Percentiles rank a stretch among this genome's conserved stretches.
Conservation (phyloP, 805 yeast species). For the Lachancea meyersii region DNA sequence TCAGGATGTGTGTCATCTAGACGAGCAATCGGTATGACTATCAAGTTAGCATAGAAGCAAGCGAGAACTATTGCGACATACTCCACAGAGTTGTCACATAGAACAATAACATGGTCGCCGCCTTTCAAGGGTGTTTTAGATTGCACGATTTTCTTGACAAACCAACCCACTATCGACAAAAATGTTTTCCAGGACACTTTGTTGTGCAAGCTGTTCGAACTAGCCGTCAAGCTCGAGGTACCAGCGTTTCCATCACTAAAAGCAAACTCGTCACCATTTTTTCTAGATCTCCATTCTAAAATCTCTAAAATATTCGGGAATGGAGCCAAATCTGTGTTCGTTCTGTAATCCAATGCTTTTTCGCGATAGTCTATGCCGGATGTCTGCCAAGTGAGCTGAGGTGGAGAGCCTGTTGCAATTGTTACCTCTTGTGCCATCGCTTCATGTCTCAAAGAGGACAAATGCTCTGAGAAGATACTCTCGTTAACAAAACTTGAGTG, state of each 20-base stretch:
- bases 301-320: conserved; percentile 68
- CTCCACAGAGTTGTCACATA: conserved; percentile 86
- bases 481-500: conserved; percentile 30
- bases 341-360: conserved; percentile 69
- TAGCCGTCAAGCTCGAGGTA: conserved; percentile 20
- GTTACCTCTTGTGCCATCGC: conserved; percentile 43
- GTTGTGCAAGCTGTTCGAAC: conserved; percentile 42
- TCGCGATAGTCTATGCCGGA: conserved; percentile 78
- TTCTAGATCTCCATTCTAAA: conserved; percentile 68
- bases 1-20: conserved; percentile 58
- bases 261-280: conserved; percentile 76
- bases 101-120: conserved; percentile 70
- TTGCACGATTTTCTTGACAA: conserved; percentile 63
- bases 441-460: conserved; percentile 57
- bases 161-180: conserved; percentile 69
- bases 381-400: conserved; percentile 44
- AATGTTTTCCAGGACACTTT: conserved; percentile 74
- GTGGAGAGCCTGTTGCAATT: conserved; percentile 4
- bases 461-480: conserved; percentile 39
- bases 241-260: conserved; percentile 41
- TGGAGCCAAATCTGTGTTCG: conserved; percentile 66
- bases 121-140: conserved; percentile 53
- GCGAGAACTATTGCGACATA: conserved; percentile 79
- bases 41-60: conserved; percentile 67
- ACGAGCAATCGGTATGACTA: conserved; percentile 65